Conservation (phyloP, 352 stramenopile genomes). For the Globisporangium recalcitrans region DNA sequence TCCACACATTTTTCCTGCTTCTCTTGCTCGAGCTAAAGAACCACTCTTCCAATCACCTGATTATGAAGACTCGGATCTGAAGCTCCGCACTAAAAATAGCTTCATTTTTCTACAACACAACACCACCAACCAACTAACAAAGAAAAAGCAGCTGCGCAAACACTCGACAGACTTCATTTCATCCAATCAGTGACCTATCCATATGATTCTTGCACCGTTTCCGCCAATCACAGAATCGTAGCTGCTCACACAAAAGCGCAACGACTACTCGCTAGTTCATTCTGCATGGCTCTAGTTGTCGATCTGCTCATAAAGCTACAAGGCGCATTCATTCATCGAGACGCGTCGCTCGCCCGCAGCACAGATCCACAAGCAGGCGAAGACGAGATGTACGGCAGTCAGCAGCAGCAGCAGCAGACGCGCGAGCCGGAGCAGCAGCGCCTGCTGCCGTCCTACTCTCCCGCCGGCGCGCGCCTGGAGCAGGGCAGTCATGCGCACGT, state of each 20-base stretch:
- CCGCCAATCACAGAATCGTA: not conserved
- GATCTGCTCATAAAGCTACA: not conserved
- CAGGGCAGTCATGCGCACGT: slow-evolving; percentile 21
- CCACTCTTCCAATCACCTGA: not conserved
- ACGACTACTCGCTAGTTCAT: not conserved
- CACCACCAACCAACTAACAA: not conserved
- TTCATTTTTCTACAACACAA: not conserved
- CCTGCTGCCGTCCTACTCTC: slow-evolving; percentile 64
- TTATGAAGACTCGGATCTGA: not conserved
- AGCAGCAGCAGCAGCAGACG: slow-evolving; percentile 29
- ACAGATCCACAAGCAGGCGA: not conserved
- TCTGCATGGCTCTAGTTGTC: slow-evolving; percentile 1
- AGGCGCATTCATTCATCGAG: not conserved
- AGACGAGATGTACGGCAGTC: slow-evolving; percentile 27
- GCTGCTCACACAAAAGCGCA: not conserved
- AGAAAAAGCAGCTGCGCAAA: not conserved
- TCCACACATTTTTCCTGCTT: no score
- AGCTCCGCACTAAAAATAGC: not conserved
- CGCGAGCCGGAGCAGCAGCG: slow-evolving; percentile 17
- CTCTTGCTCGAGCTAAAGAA: no score
- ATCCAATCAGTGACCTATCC: not conserved
- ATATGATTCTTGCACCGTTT: not conserved
- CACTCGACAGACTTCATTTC: not conserved
- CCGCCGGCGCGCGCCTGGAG: slow-evolving; percentile 34
- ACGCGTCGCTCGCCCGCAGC: not conserved